Conservation (phyloP, 495 filamentous ascomycete genomes). For the Opeltia flavorubescens region DNA sequence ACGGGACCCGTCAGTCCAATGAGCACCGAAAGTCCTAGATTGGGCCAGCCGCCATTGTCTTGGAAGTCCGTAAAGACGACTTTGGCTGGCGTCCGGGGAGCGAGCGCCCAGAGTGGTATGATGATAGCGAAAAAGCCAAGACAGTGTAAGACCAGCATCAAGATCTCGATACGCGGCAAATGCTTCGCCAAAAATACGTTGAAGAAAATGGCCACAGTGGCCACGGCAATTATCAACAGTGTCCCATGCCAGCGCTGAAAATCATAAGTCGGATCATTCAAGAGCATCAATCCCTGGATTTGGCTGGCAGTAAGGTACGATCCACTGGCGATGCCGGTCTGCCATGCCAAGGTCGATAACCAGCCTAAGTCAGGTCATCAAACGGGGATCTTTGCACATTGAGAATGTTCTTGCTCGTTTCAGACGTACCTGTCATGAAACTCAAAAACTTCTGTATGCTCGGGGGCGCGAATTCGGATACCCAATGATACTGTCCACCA, state of each 20-base stretch:
- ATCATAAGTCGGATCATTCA: conserved; percentile 24
- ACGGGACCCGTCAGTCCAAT: conserved; percentile 33
- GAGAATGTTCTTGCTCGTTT: neutral
- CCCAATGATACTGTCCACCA: conserved; percentile 36
- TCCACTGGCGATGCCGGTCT: conserved; percentile 34
- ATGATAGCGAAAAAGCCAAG: conserved; percentile 14
- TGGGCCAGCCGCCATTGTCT: conserved; percentile 35
- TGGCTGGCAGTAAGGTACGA: conserved; percentile 39
- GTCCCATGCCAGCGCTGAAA: conserved; percentile 29
- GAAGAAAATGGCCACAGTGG: conserved; percentile 28
- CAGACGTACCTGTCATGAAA: conserved; percentile 26
- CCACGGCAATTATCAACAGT: conserved; percentile 31
- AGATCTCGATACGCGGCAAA: conserved; percentile 14
- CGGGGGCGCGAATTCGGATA: conserved; percentile 32
- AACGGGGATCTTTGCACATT: too few species aligned
- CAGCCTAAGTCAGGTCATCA: conserved; percentile 30
- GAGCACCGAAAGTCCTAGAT: conserved; percentile 31
- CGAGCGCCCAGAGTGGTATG: conserved; percentile 30
- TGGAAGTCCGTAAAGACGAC: conserved; percentile 32
- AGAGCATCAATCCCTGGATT: conserved; percentile 28
- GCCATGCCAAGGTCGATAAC: conserved; percentile 45
- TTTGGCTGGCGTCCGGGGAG: conserved; percentile 20
- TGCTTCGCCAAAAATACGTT: conserved; percentile 13
- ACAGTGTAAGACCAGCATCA: conserved; percentile 41
- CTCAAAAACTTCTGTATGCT: conserved; percentile 29